Conservation (phyloP, 805 yeast genomes). For the Sugiyamaella lignohabitans region DNA sequence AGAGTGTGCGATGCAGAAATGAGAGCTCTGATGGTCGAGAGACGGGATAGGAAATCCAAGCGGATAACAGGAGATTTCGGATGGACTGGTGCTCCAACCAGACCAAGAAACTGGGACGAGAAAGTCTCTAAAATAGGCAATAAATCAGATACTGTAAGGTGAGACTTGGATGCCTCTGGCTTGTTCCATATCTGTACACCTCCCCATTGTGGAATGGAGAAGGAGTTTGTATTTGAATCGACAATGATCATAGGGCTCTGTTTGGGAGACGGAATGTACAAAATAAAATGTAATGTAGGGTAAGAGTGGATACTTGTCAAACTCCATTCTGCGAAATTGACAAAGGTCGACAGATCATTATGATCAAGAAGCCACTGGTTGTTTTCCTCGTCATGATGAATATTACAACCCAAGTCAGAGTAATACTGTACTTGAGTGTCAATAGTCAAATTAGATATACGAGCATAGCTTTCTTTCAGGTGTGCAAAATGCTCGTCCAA, state of each 20-base stretch:
- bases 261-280: slow-evolving; percentile 53
- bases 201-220: slow-evolving; percentile 85
- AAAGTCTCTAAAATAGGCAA: slow-evolving; percentile 58
- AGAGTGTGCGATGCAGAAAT: slow-evolving; percentile 61
- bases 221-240: slow-evolving; percentile 46
- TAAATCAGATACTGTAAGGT: slow-evolving; percentile 38
- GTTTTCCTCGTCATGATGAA: slow-evolving; percentile 10
- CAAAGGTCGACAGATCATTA: slow-evolving; percentile 61
- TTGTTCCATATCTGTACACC: slow-evolving; percentile 55
- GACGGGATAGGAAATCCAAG: slow-evolving; percentile 59
- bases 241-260: slow-evolving; percentile 46
- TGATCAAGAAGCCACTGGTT: slow-evolving; percentile 37
- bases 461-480: slow-evolving; percentile 45
- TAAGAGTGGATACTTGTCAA: slow-evolving; percentile 49
- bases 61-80: slow-evolving; percentile 58
- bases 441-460: slow-evolving; percentile 62
- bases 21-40: slow-evolving; percentile 52
- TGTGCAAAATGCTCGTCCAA: slow-evolving; percentile 48
- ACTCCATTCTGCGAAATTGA: slow-evolving; percentile 85
- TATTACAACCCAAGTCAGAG: slow-evolving; percentile 33
- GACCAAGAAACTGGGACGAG: slow-evolving; percentile 63
- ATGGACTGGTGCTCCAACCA: slow-evolving; percentile 59
- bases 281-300: slow-evolving; percentile 65
- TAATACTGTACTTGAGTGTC: slow-evolving; percentile 76
- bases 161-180: slow-evolving; percentile 19